These are phyloP conservation scores for Neurospora sp. DNA, from an alignment of 2,329 filamentous ascomycete species.

Conservation along the genomic window DNA sequence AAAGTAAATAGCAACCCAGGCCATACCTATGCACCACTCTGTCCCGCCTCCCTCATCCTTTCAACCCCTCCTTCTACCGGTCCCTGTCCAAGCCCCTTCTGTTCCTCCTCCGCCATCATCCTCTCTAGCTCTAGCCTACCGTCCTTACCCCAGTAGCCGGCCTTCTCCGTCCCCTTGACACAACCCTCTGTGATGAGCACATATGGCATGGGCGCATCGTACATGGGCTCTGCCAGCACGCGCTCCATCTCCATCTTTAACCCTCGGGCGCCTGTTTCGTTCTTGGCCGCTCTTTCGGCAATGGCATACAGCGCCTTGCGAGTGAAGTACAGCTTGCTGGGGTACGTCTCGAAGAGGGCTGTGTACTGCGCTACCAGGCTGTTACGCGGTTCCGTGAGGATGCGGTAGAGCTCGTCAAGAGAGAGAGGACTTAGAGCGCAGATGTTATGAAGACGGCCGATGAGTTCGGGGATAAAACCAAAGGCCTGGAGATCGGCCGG, in stretches of 20 bases:
- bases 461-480: constrained; percentile 89
- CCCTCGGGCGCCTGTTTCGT: constrained; percentile 66
- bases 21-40: constrained; percentile 33
- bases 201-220: constrained; percentile 66
- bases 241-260: constrained; percentile 74
- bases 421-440: constrained; percentile 73
- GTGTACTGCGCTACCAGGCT: constrained; percentile 82
- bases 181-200: constrained; percentile 64
- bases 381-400: constrained; percentile 87
- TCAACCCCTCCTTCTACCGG: constrained; percentile 26
- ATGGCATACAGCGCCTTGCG: constrained; percentile 71
- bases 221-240: constrained; percentile 70
- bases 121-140: constrained; percentile 60
- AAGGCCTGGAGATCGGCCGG: constrained; percentile 72
- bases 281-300: constrained; percentile 52
- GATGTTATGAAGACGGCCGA: constrained; percentile 87
- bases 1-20: neutral
- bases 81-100: constrained; percentile 9
- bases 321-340: constrained; percentile 77
- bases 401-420: constrained; percentile 60
- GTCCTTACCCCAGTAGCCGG: constrained; percentile 57
- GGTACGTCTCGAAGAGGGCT: constrained; percentile 69
- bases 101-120: constrained; percentile 54
- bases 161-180: constrained; percentile 51
- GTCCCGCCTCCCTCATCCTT: constrained; percentile 34